Evolutionary conservation across 345 rosid species (phyloP).

Genomic region (Aquilaria malaccensis): DNA sequence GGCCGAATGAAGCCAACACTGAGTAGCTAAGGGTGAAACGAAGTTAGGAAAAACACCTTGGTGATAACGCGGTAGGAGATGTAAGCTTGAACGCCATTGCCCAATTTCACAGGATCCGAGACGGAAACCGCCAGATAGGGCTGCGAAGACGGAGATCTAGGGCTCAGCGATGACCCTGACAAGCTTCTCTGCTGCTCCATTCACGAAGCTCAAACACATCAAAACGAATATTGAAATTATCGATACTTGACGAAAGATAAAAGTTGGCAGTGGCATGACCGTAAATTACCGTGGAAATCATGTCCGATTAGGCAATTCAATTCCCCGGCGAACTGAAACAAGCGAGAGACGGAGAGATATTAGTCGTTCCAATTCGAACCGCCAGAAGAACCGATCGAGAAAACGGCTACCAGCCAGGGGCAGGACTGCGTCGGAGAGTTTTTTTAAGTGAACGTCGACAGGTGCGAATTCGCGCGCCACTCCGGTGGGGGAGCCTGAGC

Average conservation of each 20-base stretch:
- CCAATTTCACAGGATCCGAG: conserved; percentile 95
- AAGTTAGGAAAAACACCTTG: conserved; percentile 46
- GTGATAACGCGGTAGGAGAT: conserved; percentile 93
- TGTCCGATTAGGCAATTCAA: conserved; percentile 2
- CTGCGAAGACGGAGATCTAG: conserved; percentile 77
- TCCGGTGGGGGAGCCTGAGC: too few relatives aligned
- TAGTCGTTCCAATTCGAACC: too few relatives aligned
- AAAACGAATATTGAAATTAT: neutral
- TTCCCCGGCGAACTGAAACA: too few relatives aligned
- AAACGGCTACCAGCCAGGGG: too few relatives aligned
- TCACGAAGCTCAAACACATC: conserved; percentile 6
- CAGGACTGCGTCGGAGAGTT: too few relatives aligned
- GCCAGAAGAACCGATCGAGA: too few relatives aligned
- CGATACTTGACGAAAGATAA: neutral
- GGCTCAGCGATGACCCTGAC: conserved; percentile 65
- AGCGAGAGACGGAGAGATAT: too few relatives aligned
- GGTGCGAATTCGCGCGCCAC: too few relatives aligned
- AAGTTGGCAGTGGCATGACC: conserved; percentile 9
- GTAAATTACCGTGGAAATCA: conserved; percentile 19
- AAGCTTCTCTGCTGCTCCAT: conserved; percentile 65
- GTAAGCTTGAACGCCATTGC: conserved; percentile 94
- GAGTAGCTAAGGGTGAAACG: neutral
- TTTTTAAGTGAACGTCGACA: too few relatives aligned
- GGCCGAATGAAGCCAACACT: neutral
- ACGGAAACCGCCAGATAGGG: conserved; percentile 73